Evolutionary conservation across 345 rosid genomes (phyloP).

Genomic region (Cardamine resedifolia): DNA sequence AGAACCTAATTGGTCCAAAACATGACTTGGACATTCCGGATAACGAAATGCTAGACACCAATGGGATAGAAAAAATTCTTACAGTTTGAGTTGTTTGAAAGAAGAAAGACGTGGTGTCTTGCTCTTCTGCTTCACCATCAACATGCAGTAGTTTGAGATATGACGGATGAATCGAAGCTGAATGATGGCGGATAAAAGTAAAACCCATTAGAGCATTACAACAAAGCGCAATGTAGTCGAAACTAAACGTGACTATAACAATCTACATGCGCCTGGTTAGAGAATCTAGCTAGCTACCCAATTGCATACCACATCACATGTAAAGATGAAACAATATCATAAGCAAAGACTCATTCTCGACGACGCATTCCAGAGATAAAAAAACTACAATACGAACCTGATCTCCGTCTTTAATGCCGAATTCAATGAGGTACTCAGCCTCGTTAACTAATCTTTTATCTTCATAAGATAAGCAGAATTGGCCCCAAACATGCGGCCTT

Average conservation of each 20-base stretch:
- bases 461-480: slow-evolving; percentile 68
- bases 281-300: slow-evolving; percentile 15
- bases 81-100: slow-evolving; percentile 45
- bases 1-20: slow-evolving; percentile 27
- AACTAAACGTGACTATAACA: neutral
- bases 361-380: neutral
- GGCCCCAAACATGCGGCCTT: slow-evolving; percentile 93
- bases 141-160: slow-evolving; percentile 42
- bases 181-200: neutral
- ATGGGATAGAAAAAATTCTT: slow-evolving; percentile 29
- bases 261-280: neutral
- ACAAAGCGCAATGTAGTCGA: neutral
- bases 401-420: slow-evolving; percentile 82
- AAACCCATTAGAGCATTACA: slow-evolving; percentile 2
- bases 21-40: neutral
- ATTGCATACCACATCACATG: slow-evolving; percentile 7
- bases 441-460: slow-evolving; percentile 61
- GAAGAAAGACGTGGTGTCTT: slow-evolving; percentile 30
- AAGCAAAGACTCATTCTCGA: neutral
- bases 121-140: slow-evolving; percentile 43
- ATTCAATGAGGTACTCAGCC: slow-evolving; percentile 45
- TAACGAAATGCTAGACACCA: neutral
- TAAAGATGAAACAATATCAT: slow-evolving; percentile 20
- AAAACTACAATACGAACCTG: slow-evolving; percentile 44
- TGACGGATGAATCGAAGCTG: slow-evolving; percentile 84